phyloP scores from a whole-genome alignment of 2,329 filamentous ascomycete genomes.

The Canariomyces notabilis region DNA sequence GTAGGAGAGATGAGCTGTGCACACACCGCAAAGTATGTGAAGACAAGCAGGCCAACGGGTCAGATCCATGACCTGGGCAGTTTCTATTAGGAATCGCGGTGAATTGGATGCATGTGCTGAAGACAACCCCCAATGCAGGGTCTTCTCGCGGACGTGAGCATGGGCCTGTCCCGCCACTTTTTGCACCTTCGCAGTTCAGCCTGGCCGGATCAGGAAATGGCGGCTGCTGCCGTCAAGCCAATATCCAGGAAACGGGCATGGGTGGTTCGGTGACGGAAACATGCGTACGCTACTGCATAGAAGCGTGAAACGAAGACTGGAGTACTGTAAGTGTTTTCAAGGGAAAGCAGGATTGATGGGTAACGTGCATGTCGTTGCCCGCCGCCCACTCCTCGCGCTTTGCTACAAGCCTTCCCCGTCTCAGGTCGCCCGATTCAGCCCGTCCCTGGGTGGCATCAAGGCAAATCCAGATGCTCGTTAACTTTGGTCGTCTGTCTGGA shows the following conservation, averaged over 20 bases:
- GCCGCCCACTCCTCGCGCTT: background rate
- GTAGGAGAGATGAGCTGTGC: no score
- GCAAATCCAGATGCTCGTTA: background rate
- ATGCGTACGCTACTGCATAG: background rate
- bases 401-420: background rate
- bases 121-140: background rate
- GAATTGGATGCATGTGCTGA: background rate
- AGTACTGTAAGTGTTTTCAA: no score
- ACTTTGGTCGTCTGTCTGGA: background rate
- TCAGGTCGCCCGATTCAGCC: background rate
- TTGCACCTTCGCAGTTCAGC: conserved; percentile 13
- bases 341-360: background rate
- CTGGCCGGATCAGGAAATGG: conserved; percentile 15
- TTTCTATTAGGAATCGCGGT: no score
- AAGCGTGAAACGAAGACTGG: background rate
- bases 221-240: background rate
- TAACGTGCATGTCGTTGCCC: background rate
- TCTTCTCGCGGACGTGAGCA: background rate
- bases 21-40: no score
- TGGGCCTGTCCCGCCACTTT: conserved; percentile 5
- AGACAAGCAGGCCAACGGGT: no score
- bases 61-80: no score
- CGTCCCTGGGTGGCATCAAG: background rate
- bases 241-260: background rate
- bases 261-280: background rate